Conservation (phyloP, 768 basidiomycete species). For the Exidia glandulosa region DNA sequence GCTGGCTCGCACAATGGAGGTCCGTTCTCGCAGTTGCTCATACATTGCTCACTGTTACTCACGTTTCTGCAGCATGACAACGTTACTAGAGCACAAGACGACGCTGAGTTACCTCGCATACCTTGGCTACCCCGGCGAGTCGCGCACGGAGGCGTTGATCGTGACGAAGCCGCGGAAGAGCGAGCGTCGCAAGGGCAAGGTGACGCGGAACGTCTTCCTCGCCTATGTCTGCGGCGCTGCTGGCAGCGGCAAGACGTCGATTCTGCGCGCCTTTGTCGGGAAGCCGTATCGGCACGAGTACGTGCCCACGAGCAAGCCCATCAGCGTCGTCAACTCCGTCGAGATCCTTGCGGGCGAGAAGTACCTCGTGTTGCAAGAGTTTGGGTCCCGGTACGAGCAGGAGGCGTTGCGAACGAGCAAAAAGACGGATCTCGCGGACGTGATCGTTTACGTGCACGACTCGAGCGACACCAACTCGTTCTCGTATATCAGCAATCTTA, state of each 20-base stretch:
- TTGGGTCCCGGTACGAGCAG: slow-evolving; percentile 89
- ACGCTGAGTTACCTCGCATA: slow-evolving; percentile 93
- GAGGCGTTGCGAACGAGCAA: slow-evolving; percentile 82
- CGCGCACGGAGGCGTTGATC: slow-evolving; percentile 73
- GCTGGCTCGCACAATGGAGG: slow-evolving; percentile 99
- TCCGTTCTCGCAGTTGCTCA: slow-evolving; percentile 20
- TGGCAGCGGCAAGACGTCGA: slow-evolving; percentile 87
- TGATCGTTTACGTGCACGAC: slow-evolving; percentile 92
- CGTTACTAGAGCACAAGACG: slow-evolving; percentile 83
- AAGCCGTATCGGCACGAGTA: slow-evolving; percentile 66
- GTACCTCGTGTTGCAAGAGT: slow-evolving; percentile 94
- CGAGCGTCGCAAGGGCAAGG: slow-evolving; percentile 79
- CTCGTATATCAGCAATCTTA: slow-evolving; percentile 92
- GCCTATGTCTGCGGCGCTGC: slow-evolving; percentile 93
- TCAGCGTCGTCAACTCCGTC: slow-evolving; percentile 89
- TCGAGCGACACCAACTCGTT: slow-evolving; percentile 99
- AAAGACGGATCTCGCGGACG: slow-evolving; percentile 87
- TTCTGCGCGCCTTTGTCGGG: slow-evolving; percentile 76
- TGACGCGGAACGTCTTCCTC: slow-evolving; percentile 83
- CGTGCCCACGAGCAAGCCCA: slow-evolving; percentile 81
- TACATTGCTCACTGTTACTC: not conserved
- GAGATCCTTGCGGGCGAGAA: slow-evolving; percentile 93
- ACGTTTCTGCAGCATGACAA: slow-evolving; percentile 74
- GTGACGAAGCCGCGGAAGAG: slow-evolving; percentile 75
- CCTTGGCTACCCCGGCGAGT: slow-evolving; percentile 76